Conservation (phyloP, 2,329 filamentous ascomycete genomes). For the Aspergillus pseudoglaucus region DNA sequence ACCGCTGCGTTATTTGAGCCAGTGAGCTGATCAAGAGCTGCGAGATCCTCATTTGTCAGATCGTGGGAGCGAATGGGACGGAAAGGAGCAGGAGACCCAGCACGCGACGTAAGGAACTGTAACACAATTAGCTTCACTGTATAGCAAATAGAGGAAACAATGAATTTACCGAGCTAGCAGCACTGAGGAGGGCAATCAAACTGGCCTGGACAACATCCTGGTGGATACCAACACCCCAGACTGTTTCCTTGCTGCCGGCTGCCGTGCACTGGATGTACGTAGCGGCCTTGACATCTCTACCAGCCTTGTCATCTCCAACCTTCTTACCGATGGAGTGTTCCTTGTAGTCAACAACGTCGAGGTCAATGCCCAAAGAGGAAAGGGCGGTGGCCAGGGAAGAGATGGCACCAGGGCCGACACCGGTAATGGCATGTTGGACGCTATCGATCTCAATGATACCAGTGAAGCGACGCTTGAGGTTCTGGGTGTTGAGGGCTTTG, state of each 20-base stretch:
- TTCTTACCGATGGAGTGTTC: slow-evolving; percentile 75
- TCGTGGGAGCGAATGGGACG: slow-evolving; percentile 52
- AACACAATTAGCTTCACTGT: background rate
- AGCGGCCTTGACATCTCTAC: slow-evolving; percentile 81
- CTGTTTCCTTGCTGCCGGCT: slow-evolving; percentile 52
- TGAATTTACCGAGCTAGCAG: slow-evolving; percentile 70
- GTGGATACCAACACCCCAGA: slow-evolving; percentile 56
- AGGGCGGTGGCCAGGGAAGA: slow-evolving; percentile 82
- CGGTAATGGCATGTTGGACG: slow-evolving; percentile 68
- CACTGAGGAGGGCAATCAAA: slow-evolving; percentile 76
- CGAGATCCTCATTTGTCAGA: slow-evolving; percentile 38
- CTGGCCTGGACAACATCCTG: slow-evolving; percentile 88
- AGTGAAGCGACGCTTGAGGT: slow-evolving; percentile 73
- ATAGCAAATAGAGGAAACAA: background rate
- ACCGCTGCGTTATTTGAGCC: slow-evolving; percentile 14
- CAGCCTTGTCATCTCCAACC: slow-evolving; percentile 33
- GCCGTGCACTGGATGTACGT: slow-evolving; percentile 87
- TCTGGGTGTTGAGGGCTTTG: slow-evolving; percentile 68
- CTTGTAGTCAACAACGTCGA: slow-evolving; percentile 93
- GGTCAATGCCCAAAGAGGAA: slow-evolving; percentile 67
- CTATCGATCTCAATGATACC: slow-evolving; percentile 80
- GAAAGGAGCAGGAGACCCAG: slow-evolving; percentile 61
- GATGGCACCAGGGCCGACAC: slow-evolving; percentile 83
- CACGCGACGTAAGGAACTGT: slow-evolving; percentile 66
- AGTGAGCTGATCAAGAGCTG: slow-evolving; percentile 38